Base-by-base conservation (phyloP, 2,329 filamentous ascomycete species). In the Macrophomina pseudophaseolina region DNA sequence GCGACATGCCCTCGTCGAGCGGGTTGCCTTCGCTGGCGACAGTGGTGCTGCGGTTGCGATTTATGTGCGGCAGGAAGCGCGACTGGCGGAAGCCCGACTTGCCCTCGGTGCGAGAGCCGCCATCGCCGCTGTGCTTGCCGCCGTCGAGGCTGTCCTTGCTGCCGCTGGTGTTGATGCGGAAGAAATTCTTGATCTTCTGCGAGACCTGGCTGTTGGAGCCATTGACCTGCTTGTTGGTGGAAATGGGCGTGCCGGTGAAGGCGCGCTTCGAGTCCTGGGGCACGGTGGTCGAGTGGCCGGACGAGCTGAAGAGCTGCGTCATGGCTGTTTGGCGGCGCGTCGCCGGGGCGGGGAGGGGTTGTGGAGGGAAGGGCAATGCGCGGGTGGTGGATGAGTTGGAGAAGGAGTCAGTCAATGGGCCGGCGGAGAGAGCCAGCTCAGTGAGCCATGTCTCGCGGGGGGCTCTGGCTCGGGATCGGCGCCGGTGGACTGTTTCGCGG, bases 21-120 rank as follows among this genome's bases (percentile, higher is more conserved):
- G 90, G 88, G 76, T 97, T 93, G 72, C 94, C 94, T 80, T 97
- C 94, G 80, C 93, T 97, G 71, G 92, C 92, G 66, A 96, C 92
- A 32, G 94, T 98, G 68, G 91, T 90, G 42, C 93, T 96, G 74
- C 94, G 89, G 76, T 94, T 93, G 72, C 94, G 91, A 75, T 91
- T 91, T 75, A 96, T 92, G 72, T 91, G 90, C 69, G 90, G 92
- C 74, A 97, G 91, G 82, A 97, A 97, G 74, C 92, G 89, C 71
- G 91, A 95, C 78, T 96, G 92, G 73, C 93, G 89, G 77, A 93
- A 91, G 65, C 87, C 85, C 71, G 85, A 86, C 78, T 91, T 92
- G 72, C 80, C 80, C 72, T 91, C 87, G 68, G 85, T 80, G 77
- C 88, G 88, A 70, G 79, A 75, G 71, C 78, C 81, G 67, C 82